Percentiles rank a stretch among this genome's conserved stretches.
Conservation (phyloP, 179 eudicot species). For the Amaranthus tricolor region DNA sequence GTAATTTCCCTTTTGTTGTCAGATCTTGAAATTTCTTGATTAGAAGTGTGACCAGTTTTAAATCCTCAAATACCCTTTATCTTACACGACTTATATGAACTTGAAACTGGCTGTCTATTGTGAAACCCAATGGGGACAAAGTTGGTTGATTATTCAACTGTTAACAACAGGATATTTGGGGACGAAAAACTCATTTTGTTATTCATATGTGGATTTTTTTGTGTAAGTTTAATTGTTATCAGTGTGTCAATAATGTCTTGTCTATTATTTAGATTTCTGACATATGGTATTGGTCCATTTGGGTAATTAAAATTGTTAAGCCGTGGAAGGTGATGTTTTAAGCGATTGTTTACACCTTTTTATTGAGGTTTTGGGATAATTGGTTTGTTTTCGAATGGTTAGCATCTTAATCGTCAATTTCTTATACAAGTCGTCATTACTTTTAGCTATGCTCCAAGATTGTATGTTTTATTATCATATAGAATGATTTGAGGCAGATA, state of each 20-base stretch:
- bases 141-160: no score
- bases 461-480: conserved; percentile 20
- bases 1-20: no score
- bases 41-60: no score
- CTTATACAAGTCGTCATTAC: background rate
- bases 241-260: background rate
- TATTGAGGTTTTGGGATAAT: conserved; percentile 4
- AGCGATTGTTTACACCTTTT: conserved; percentile 1
- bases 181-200: background rate
- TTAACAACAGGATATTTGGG: background rate
- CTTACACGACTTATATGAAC: no score
- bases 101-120: no score
- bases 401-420: background rate
- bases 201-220: background rate
- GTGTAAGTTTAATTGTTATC: background rate
- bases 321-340: background rate
- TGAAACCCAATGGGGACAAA: no score
- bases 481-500: conserved; percentile 32
- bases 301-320: conserved; percentile 3
- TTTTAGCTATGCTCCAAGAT: conserved; percentile 14
- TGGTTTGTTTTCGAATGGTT: background rate
- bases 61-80: no score
- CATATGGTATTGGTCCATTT: conserved; percentile 5
- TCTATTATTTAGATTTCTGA: background rate
- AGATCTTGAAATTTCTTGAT: no score